Evolutionary conservation across 495 filamentous ascomycete species (phyloP).

Genomic region (Pyronema domesticum): DNA sequence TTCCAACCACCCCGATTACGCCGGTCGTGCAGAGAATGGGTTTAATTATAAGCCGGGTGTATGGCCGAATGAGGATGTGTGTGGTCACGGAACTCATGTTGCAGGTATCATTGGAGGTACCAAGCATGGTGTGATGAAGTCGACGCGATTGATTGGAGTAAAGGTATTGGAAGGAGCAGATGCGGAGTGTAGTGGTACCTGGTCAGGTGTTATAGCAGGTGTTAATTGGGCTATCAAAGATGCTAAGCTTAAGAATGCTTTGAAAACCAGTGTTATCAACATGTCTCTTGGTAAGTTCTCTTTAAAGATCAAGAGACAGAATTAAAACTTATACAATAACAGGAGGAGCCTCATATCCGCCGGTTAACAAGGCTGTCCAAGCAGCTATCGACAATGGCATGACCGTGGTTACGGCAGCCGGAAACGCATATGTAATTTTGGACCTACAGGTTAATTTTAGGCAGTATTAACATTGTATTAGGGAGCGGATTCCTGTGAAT

Average conservation of each 20-base stretch:
- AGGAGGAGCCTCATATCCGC: slow-evolving; percentile 7
- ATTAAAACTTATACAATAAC: slow-evolving; percentile 21
- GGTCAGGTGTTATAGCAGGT: slow-evolving; percentile 40
- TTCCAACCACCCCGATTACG: slow-evolving; percentile 6
- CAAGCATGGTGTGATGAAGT: slow-evolving; percentile 49
- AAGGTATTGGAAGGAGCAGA: slow-evolving; percentile 39
- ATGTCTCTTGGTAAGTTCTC: slow-evolving; percentile 14
- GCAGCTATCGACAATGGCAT: slow-evolving; percentile 36
- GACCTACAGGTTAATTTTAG: too few species aligned
- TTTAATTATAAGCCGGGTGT: background rate
- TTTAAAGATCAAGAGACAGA: slow-evolving; percentile 29
- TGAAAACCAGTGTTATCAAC: slow-evolving; percentile 25
- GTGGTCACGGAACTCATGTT: slow-evolving; percentile 51
- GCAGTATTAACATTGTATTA: too few species aligned
- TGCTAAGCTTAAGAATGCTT: slow-evolving; percentile 27
- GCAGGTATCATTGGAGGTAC: slow-evolving; percentile 45
- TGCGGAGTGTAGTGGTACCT: slow-evolving; percentile 29
- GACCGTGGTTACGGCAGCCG: slow-evolving; percentile 43
- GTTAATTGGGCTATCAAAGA: slow-evolving; percentile 40
- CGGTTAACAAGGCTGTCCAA: slow-evolving; percentile 41
- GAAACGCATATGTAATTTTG: slow-evolving; percentile 35
- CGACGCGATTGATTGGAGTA: slow-evolving; percentile 40
- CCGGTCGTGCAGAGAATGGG: background rate
- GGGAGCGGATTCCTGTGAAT: slow-evolving; percentile 34
- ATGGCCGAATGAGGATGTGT: background rate